These are phyloP conservation scores for Xylariaceae sp. DNA, from an alignment of 2,329 filamentous ascomycete species.

Conservation along the genomic window DNA sequence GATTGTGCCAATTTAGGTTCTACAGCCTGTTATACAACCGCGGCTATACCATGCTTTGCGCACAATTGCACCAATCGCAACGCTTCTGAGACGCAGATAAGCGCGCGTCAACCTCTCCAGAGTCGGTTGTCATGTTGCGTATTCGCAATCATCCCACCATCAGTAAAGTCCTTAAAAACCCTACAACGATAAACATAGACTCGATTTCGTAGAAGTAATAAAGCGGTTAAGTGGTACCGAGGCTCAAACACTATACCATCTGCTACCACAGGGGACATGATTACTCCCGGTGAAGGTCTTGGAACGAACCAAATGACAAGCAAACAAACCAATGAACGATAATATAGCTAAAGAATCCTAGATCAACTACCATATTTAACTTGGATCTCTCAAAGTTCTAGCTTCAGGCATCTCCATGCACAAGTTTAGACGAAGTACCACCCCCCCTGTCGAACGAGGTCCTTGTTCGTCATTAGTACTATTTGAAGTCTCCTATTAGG, in stretches of 20 bases:
- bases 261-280: conserved; percentile 1
- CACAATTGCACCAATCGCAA: conserved; percentile 17
- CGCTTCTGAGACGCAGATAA: conserved; percentile 19
- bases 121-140: conserved; percentile 9
- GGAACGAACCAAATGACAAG: not conserved
- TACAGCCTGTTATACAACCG: conserved; percentile 27
- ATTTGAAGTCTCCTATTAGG: conserved; percentile 11
- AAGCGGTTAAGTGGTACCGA: not conserved
- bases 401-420: not conserved
- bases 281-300: not conserved
- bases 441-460: not conserved
- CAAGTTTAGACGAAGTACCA: conserved; percentile 11
- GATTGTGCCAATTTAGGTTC: conserved; percentile 22
- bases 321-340: no score
- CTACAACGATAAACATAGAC: conserved; percentile 21
- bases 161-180: conserved; percentile 15
- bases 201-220: conserved; percentile 3
- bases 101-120: conserved; percentile 10
- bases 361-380: no score
- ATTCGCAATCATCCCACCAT: conserved; percentile 13
- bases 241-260: not conserved
- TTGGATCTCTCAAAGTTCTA: conserved; percentile 2
- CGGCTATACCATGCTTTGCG: conserved; percentile 24
- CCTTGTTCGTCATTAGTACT: not conserved
- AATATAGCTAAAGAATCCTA: no score